phyloP scores from a whole-genome alignment of 768 basidiomycete genomes.

The Ramaria rubella region DNA sequence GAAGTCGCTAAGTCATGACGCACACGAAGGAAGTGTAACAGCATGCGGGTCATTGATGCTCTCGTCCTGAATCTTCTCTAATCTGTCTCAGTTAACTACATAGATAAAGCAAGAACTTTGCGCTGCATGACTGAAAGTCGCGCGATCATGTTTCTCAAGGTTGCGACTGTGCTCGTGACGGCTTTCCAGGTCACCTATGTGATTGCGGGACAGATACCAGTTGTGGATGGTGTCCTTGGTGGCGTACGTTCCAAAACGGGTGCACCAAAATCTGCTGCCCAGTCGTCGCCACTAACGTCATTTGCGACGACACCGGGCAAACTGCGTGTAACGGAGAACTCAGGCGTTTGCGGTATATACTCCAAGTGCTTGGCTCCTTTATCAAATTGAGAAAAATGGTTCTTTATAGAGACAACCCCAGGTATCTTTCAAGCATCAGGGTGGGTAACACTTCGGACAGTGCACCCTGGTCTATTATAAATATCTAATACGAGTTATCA shows the following conservation, averaged over 20 bases:
- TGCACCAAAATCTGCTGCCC: neutral
- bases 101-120: no score
- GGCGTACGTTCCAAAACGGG: slow-evolving; percentile 31
- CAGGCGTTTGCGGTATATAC: slow-evolving; percentile 55
- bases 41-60: no score
- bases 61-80: no score
- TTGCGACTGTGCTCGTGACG: neutral
- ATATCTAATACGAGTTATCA: neutral
- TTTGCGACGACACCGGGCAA: slow-evolving; percentile 31
- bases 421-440: slow-evolving; percentile 56
- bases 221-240: slow-evolving; percentile 45
- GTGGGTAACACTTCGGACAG: neutral
- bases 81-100: no score
- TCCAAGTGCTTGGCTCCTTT: slow-evolving; percentile 4
- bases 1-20: no score
- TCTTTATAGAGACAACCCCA: slow-evolving; percentile 42
- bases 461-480: neutral
- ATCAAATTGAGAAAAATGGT: neutral
- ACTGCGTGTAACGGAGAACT: slow-evolving; percentile 52
- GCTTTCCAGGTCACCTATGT: neutral
- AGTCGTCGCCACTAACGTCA: neutral
- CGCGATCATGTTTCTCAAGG: no score
- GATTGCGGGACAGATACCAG: slow-evolving; percentile 33
- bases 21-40: no score
- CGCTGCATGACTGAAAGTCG: no score